Evolutionary conservation across 495 filamentous ascomycete species (phyloP), one percentile per base, ranked within the genome.

Genomic region (Penicillium maclennaniae): DNA sequence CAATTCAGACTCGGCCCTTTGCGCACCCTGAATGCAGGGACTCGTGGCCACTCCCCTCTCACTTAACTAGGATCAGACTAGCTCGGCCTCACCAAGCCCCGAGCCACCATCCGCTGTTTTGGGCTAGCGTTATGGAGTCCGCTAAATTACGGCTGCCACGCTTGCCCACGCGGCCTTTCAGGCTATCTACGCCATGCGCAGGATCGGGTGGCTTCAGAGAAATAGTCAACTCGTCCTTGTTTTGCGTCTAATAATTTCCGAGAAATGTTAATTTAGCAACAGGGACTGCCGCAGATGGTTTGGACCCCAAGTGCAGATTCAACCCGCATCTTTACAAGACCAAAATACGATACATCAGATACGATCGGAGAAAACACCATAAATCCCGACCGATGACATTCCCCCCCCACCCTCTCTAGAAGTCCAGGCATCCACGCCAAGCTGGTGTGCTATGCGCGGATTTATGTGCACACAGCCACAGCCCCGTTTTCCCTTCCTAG

Each of bases 21-120:
- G 43, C 25, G 25, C 27, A 17, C n/a, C 28, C 28, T 31, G 27
- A 26, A 63, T 48, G 54, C 62, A 63, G 60, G 57, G 63, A 61
- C 63, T 66, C 60, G 60, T 54, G 60, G 52, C 53, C 61, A 50
- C 25, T 47, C 37, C 48, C 52, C 55, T 51, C 44, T 43, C 31
- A 26, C 37, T 50, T 53, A 51, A 51, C 49, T 40, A 15, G 1
- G 34, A 34, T 15, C 16, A 49, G 52, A 40, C 39, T 59, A 55
- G 51, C 38, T 38, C 21, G 34, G 48, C 50, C 34, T 55, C 40
- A 48, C 44, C 10, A 20, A 45, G 19, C 19, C 46, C 28, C 31
- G 20, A 16, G 31, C 15, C 43, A 17, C 38, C 46, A 50, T 51
- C 6, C 25, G 44, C 47, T n/a, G 4, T 40, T 58, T 45, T 46